A percentile compares a stretch with the other conserved stretches of the same genome.
Evolutionary conservation across 345 rosid species (phyloP).

Genomic region (Brassica cretica): DNA sequence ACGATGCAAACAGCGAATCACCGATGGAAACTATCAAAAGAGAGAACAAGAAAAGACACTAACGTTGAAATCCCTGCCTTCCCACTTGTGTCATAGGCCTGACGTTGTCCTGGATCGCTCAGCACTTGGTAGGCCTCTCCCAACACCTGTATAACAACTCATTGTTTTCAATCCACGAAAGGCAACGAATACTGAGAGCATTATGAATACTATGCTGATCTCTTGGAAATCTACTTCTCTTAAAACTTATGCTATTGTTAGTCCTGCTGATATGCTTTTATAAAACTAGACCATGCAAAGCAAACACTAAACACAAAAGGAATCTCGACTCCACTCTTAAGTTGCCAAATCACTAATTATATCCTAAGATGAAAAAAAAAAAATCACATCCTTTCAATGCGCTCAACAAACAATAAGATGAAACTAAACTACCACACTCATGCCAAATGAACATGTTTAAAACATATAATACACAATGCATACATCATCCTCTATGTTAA

Average conservation of each 20-base stretch:
- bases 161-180: neutral
- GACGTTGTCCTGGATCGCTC: constrained; percentile 87
- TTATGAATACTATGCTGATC: neutral
- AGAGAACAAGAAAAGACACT: constrained; percentile 46
- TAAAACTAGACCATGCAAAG: neutral
- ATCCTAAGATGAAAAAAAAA: neutral
- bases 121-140: constrained; percentile 99
- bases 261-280: neutral
- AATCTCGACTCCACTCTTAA: neutral
- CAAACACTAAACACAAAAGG: neutral
- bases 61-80: constrained; percentile 96
- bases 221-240: neutral
- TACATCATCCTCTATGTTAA: neutral
- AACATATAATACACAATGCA: neutral
- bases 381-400: neutral
- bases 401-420: neutral
- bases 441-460: neutral
- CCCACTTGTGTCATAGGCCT: constrained; percentile 88
- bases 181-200: neutral
- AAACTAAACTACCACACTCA: constrained; percentile 5
- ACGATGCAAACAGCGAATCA: constrained; percentile 5
- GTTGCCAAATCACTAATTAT: neutral
- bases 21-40: neutral
- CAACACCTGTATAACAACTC: constrained; percentile 53
- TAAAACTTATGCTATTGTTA: neutral